phyloP scores from a whole-genome alignment of 257 asterid genomes.

The Nyctanthes arbortristis region DNA sequence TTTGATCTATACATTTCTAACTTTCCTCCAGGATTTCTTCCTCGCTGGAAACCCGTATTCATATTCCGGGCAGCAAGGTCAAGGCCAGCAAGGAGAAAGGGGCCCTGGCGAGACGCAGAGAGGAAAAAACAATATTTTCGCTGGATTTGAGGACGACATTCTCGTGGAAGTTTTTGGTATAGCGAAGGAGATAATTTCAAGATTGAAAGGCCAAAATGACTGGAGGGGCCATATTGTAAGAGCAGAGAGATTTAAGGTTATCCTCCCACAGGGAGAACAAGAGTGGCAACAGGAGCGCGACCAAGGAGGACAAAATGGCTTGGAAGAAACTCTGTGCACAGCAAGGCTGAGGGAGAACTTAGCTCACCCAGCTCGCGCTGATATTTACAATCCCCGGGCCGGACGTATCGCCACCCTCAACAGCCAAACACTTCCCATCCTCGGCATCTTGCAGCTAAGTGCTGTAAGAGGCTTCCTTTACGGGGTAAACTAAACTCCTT shows the following conservation, averaged over 20 bases:
- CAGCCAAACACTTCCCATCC: slow-evolving; percentile 56
- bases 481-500: slow-evolving; percentile 33
- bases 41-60: slow-evolving; percentile 59
- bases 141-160: slow-evolving; percentile 33
- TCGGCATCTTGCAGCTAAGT: slow-evolving; percentile 43
- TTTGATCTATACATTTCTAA: too few species aligned
- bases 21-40: slow-evolving; percentile 45
- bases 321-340: slow-evolving; percentile 63
- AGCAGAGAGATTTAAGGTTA: slow-evolving; percentile 36
- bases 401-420: slow-evolving; percentile 55
- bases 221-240: slow-evolving; percentile 48
- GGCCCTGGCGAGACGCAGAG: slow-evolving; percentile 1
- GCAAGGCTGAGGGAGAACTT: slow-evolving; percentile 42
- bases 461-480: slow-evolving; percentile 55
- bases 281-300: slow-evolving; percentile 15
- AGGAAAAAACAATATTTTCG: slow-evolving; percentile 37
- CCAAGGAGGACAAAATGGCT: slow-evolving; percentile 29
- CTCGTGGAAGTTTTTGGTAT: slow-evolving; percentile 34
- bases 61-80: slow-evolving; percentile 21
- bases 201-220: slow-evolving; percentile 32
- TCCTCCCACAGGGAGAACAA: slow-evolving; percentile 32
- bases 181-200: slow-evolving; percentile 27
- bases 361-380: slow-evolving; percentile 40
- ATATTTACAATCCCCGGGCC: slow-evolving; percentile 52
- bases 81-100: slow-evolving; percentile 2